Evolutionary conservation across 768 basidiomycete species (phyloP).

Genomic region (Lactarius vividus): DNA sequence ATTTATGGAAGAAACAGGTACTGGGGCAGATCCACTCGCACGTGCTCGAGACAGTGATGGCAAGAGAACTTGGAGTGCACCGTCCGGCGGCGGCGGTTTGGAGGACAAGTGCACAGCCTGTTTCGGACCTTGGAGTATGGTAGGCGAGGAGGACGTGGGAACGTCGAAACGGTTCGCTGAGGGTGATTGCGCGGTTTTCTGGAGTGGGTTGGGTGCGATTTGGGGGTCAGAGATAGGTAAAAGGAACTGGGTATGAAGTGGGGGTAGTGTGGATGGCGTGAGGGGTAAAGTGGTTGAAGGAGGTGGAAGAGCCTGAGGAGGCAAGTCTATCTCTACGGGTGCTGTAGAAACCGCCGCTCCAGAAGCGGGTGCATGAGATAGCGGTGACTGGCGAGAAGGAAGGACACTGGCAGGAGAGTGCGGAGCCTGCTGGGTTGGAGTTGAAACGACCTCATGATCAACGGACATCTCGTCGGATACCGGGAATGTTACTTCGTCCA

Average conservation of each 20-base stretch:
- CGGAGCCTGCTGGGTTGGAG: neutral
- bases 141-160: neutral
- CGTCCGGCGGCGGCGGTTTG: neutral
- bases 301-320: neutral
- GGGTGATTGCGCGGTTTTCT: neutral
- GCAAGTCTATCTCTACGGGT: neutral
- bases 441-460: neutral
- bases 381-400: neutral
- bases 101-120: neutral
- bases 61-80: neutral
- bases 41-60: neutral
- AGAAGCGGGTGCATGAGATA: neutral
- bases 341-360: neutral
- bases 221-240: neutral
- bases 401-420: neutral
- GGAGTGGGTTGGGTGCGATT: neutral
- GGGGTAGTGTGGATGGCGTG: neutral
- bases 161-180: neutral
- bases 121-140: neutral
- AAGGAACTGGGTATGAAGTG: neutral
- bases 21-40: neutral
- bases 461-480: neutral
- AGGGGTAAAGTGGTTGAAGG: neutral
- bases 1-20: neutral
- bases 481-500: neutral